These are phyloP conservation scores for Pseudogymnoascus sp. DNA, from an alignment of 2,329 filamentous ascomycete species.

Conservation along the genomic window DNA sequence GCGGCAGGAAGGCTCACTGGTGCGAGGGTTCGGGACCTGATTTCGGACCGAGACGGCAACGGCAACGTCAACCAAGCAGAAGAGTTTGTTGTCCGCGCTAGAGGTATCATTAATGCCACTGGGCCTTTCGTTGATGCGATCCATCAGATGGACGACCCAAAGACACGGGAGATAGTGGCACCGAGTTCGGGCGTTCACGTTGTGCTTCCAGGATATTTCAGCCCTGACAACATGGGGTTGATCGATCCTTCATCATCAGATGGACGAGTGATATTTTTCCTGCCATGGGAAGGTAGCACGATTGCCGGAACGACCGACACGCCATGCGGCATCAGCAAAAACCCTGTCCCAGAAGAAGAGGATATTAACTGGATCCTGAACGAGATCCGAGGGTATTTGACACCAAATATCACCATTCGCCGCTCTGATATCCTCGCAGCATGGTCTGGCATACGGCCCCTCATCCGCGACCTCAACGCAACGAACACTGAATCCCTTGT, in stretches of 20 bases:
- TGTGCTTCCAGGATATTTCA: slow-evolving; percentile 80
- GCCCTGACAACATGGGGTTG: slow-evolving; percentile 76
- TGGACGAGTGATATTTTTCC: slow-evolving; percentile 85
- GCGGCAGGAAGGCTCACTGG: slow-evolving; percentile 65
- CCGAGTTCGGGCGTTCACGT: slow-evolving; percentile 82
- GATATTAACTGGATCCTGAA: slow-evolving; percentile 84
- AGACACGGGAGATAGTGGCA: slow-evolving; percentile 69
- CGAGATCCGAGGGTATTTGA: slow-evolving; percentile 74
- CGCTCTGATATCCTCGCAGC: slow-evolving; percentile 82
- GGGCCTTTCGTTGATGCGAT: slow-evolving; percentile 83
- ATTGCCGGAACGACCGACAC: slow-evolving; percentile 85
- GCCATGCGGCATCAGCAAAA: slow-evolving; percentile 61
- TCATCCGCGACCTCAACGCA: slow-evolving; percentile 80
- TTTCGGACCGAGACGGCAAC: slow-evolving; percentile 55
- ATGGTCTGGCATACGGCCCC: slow-evolving; percentile 80
- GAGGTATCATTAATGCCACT: slow-evolving; percentile 81
- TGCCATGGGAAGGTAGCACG: slow-evolving; percentile 88
- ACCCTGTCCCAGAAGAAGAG: slow-evolving; percentile 72
- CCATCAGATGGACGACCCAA: slow-evolving; percentile 73
- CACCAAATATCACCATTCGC: slow-evolving; percentile 77
- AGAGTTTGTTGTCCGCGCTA: slow-evolving; percentile 67
- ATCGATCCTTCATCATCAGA: slow-evolving; percentile 83
- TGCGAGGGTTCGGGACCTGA: slow-evolving; percentile 63
- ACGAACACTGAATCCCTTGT: slow-evolving; percentile 82
- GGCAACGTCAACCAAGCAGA: slow-evolving; percentile 39